Base-by-base conservation (phyloP, 2,329 filamentous ascomycete genomes). In the Ilyonectria robusta region DNA sequence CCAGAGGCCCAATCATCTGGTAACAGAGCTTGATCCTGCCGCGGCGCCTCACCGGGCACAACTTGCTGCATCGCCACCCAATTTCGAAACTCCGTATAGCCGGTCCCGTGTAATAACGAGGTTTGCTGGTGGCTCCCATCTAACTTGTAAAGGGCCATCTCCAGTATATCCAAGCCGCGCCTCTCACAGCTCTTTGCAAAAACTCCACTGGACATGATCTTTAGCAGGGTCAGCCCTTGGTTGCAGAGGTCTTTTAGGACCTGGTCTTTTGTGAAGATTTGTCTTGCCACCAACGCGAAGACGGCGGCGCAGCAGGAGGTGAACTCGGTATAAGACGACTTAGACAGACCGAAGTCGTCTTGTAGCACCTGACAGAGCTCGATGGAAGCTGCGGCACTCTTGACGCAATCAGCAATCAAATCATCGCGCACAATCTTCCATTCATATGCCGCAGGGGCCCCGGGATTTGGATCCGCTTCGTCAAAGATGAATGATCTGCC, bases 51-150 rank as follows among this genome's bases (percentile, higher is more conserved):
- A 9, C 61, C 59, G 2, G 71, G 64, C 5, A 68, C 53, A 42
- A 70, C 58, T 40, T 72, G 69, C 35, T 73, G 72, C 64, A 68
- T 59, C 1, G 69, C 66, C 3, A 70, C 72, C 72, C 71, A 75
- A 21, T 70, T 68, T 26, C 65, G 62, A 64, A 75, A 75, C 44
- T 72, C 67, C 9, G 56, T 37, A 33, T 75, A 75, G 1, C 72
- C 72, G 23, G 61, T 57, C 2, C 57, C 63, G 5, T 35, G 21
- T 15, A 54, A 13, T 11, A 31, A 48, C 6, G n/a, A 8, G 3
- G 26, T 13, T 13, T 42, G 48, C 6, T 62, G 29, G 1, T 33
- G 21, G 4, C 21, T 44, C 17, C 55, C 35, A 7, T 65, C 46
- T 2, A 66, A 23, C 17, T 40, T 75, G 17, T 62, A 47, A 9